Evolutionary conservation across 2,329 filamentous ascomycete species (phyloP).

Genomic region (Ophiostoma novo-ulmi): DNA sequence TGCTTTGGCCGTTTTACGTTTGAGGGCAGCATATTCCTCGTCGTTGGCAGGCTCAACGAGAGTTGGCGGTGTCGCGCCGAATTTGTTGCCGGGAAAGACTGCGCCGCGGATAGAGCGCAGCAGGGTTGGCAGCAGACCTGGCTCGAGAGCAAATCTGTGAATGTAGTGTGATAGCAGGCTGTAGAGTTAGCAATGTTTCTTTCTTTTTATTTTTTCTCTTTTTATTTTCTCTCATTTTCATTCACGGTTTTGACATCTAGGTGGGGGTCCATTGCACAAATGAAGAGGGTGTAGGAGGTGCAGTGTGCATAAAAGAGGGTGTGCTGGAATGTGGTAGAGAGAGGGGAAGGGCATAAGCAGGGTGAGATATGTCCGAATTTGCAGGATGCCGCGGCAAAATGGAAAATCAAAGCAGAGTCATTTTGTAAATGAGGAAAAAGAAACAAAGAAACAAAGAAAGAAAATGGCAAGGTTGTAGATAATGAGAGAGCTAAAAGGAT

Average conservation of each 20-base stretch:
- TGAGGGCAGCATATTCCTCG: constrained; percentile 56
- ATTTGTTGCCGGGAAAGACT: constrained; percentile 80
- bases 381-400: background rate
- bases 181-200: constrained; percentile 19
- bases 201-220: background rate
- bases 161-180: constrained; percentile 58
- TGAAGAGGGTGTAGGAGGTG: background rate
- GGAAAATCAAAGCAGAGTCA: background rate
- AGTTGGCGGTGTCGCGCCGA: constrained; percentile 52
- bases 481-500: too few relatives aligned
- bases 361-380: background rate
- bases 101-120: constrained; percentile 68
- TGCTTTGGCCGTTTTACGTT: constrained; percentile 33
- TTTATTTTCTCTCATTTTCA: too few relatives aligned
- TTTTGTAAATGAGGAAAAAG: too few relatives aligned
- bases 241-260: background rate
- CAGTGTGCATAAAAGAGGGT: constrained; percentile 3
- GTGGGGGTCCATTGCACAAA: background rate
- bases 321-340: background rate
- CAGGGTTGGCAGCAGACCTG: constrained; percentile 59
- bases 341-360: constrained; percentile 1
- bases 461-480: background rate
- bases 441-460: background rate
- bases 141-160: constrained; percentile 54
- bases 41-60: constrained; percentile 56